A percentile compares a stretch with the other conserved stretches of the same genome.
These are phyloP conservation scores for Syzygium jambos DNA, from an alignment of 345 rosid species.

Conservation along the genomic window DNA sequence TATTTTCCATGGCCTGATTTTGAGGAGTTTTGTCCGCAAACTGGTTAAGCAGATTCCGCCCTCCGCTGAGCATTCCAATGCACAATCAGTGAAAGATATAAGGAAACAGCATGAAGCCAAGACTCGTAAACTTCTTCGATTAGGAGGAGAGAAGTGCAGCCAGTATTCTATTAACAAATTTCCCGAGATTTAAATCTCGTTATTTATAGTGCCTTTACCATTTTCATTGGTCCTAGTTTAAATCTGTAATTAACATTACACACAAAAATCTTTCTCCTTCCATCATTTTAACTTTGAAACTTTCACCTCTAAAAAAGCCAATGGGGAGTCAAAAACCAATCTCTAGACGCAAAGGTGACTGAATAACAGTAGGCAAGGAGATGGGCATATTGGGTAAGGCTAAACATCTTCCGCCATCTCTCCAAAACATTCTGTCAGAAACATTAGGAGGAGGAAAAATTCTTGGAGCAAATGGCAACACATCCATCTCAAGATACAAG, in stretches of 20 bases:
- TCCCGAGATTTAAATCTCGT: neutral
- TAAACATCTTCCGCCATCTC: neutral
- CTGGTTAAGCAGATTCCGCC: neutral
- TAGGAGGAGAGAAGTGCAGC: neutral
- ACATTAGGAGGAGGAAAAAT: neutral
- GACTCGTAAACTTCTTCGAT: neutral
- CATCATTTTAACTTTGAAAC: neutral
- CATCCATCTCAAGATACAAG: neutral
- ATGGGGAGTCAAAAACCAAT: neutral
- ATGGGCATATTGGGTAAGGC: neutral
- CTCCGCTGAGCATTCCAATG: neutral
- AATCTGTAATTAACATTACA: neutral
- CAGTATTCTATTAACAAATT: neutral
- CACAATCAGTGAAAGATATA: neutral
- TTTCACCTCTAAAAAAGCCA: neutral
- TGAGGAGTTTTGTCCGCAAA: neutral
- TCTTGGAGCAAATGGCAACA: neutral
- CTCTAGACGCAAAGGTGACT: neutral
- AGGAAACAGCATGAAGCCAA: neutral
- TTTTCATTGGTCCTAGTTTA: neutral
- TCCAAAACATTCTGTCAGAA: neutral
- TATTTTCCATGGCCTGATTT: conserved; percentile 19
- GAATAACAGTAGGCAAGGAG: neutral
- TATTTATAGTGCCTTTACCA: neutral
- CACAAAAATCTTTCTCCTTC: neutral